Base-by-base conservation (phyloP, 805 yeast species). In the Kodamaea nitidulidarum region DNA sequence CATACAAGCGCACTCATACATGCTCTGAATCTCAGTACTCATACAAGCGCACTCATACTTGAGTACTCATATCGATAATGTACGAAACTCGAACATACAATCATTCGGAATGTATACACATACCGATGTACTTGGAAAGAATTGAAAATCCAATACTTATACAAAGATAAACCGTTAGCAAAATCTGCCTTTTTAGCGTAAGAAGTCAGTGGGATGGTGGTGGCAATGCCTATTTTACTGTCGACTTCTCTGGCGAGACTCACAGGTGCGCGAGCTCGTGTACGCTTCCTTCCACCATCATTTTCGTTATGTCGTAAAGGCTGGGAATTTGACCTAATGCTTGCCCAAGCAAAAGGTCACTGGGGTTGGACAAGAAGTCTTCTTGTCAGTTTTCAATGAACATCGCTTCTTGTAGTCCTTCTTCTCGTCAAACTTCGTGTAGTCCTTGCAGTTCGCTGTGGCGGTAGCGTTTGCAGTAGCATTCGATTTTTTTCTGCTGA, bases 321-420 rank as follows among this genome's bases (percentile, higher is more conserved):
- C 12, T 7, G 32, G 32, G 7, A 7, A 16, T 7, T 16, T 20
- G 27, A 25, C 22, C 33, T 32, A 32, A 28, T 60, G 57, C 44
- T 61, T 65, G 31, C 70, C 67, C 51, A 68, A 55, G 46, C 72
- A 66, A 48, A 68, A 65, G 34, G 64, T 57, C 22, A 67, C 63
- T 9, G 58, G 60, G 10, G 50, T 42, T 11, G 45, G 61, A 35
- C 49, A 39, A 40, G 46, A 40, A 40, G 43, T 32, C 29, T 22
- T 35, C 15, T 47, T 25, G 8, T 45, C 43, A 26, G 52, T 47
- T 48, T 58, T 65, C 44, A 55, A 32, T 33, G 60, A 56, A 51
- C 72, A 68, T 40, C 74, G 55, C 42, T 61, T 61, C n/a, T 51
- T 60, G 48, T 68, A 68, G 45, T 68, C 74, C 49, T 67, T 67